Base-by-base conservation (phyloP, 2,329 filamentous ascomycete species). In the Parafenestella ontariensis region DNA sequence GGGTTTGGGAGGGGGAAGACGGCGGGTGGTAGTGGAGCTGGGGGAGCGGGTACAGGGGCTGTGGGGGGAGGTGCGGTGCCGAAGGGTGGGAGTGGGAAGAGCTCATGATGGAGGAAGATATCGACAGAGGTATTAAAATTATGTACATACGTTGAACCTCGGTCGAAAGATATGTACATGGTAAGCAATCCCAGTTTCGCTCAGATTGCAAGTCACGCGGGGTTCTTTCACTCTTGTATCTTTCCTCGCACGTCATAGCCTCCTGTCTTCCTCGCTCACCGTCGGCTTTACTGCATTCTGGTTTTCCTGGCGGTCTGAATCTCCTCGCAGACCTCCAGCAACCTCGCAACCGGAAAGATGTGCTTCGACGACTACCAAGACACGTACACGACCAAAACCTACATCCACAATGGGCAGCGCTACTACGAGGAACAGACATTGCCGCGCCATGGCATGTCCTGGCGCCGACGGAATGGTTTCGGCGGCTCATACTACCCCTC, bases 1-100 rank as follows among this genome's bases (percentile, higher is more conserved):
- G 15, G 80, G 9, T 78, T 83, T 56, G 58, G 71, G 29, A 75
- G 64, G 49, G 60, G 51, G 50, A 66, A 68, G 42, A 64, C 51
- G 44, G 63, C 63, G 47, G 56, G 51, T 13, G 56, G 51, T 13
- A 63, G 56, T 58, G 74, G 59, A 23, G 40, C 39, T 36, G 36
- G 45, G 13, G 62, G 49, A 51, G 76, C 65, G 44, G 73, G 66
- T 39, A 77, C 66, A 29, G 73, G 71, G 52, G 72, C 74, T 37
- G 54, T 68, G 13, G 69, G 69, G 23, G 72, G 64, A 11, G 71
- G 72, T 18, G 70, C 54, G 33, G 52, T 74, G 40, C 56, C 72
- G 11, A 71, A 71, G 57, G 53, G 41, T 28, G 46, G 47, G 26
- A 33, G 21, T 24, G 49, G 54, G 10, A 68, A 66, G 41, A 49